Conservation (phyloP, 768 basidiomycete species). For the Boletus rubropictus region DNA sequence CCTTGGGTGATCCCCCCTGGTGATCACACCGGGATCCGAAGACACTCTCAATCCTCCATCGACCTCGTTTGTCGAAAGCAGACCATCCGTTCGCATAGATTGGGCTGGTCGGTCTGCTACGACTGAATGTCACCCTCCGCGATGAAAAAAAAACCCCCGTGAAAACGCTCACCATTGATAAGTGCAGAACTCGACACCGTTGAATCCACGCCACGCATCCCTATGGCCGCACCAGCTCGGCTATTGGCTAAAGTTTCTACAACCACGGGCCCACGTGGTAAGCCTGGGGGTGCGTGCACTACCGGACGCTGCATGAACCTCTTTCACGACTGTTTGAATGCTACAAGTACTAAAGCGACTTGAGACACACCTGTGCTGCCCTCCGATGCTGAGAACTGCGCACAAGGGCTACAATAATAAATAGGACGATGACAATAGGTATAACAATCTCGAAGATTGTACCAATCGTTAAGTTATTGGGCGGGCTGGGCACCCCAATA, state of each 20-base stretch:
- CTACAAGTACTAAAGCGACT: background rate
- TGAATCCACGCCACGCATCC: background rate
- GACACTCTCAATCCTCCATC: background rate
- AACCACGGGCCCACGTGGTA: no score
- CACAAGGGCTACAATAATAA: fast-evolving
- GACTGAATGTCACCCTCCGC: background rate
- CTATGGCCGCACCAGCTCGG: no score
- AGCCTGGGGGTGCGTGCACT: no score
- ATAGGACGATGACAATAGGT: fast-evolving
- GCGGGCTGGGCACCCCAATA: background rate
- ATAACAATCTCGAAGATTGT: background rate
- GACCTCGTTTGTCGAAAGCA: background rate
- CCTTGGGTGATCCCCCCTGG: no score
- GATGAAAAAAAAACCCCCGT: background rate
- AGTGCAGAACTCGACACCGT: no score
- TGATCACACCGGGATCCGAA: background rate
- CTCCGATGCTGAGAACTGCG: fast-evolving
- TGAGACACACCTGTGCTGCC: background rate
- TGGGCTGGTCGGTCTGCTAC: background rate
- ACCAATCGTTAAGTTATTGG: fast-evolving
- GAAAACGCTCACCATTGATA: background rate
- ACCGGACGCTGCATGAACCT: background rate
- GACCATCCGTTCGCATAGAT: no score
- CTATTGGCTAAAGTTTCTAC: no score
- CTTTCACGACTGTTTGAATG: background rate